phyloP scores from a whole-genome alignment of 345 rosid genomes.

The Populus simonii region DNA sequence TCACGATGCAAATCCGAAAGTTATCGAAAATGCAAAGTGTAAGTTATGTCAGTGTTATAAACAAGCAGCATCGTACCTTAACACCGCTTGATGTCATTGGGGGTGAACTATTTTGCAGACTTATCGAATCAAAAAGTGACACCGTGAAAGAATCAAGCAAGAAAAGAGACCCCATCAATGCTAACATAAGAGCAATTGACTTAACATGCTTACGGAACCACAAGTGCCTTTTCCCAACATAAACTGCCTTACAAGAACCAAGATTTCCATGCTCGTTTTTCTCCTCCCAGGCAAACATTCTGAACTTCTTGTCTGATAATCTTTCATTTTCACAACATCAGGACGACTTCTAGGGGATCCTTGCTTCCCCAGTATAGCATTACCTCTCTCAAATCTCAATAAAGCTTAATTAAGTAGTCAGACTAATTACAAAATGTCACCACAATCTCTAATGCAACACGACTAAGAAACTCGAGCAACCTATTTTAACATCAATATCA shows the following conservation, averaged over 20 bases:
- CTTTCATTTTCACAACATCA: conserved; percentile 18
- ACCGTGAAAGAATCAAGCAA: conserved; percentile 65
- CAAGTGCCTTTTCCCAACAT: conserved; percentile 47
- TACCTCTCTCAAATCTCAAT: conserved; percentile 12
- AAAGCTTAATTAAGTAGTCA: background rate
- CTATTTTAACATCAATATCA: background rate
- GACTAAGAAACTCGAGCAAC: background rate
- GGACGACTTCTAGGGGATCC: conserved; percentile 45
- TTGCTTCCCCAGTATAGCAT: conserved; percentile 52
- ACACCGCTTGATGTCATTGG: conserved; percentile 22
- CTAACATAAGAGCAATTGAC: conserved; percentile 44
- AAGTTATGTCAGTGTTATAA: background rate
- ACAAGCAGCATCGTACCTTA: conserved; percentile 45
- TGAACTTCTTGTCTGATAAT: conserved; percentile 34
- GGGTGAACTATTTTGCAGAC: conserved; percentile 38
- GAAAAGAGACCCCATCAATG: conserved; percentile 45
- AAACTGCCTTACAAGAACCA: conserved; percentile 44
- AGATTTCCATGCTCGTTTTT: conserved; percentile 50
- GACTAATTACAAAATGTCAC: background rate
- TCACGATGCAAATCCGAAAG: background rate
- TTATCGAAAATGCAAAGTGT: background rate
- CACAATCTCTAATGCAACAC: background rate
- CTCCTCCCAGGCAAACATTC: conserved; percentile 53
- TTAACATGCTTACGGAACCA: conserved; percentile 52
- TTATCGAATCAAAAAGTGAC: conserved; percentile 51